Evolutionary conservation across 2,329 filamentous ascomycete species (phyloP), one percentile per base, ranked within the genome.

Genomic region (Neonectria faginata): DNA sequence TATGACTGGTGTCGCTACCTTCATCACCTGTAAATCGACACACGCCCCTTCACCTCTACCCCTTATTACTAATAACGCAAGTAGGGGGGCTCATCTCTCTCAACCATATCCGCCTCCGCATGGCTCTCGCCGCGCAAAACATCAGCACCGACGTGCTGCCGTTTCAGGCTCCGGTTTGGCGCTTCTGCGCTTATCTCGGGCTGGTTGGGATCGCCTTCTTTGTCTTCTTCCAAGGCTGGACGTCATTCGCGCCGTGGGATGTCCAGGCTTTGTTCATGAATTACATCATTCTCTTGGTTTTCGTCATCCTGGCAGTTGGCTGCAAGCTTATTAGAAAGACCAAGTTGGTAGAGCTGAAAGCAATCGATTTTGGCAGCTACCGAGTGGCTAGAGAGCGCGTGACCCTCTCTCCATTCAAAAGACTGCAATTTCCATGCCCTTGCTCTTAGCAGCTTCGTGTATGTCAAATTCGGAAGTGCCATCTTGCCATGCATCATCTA

Each of bases 381-480:
- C 11, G 20, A 3, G 44, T 47, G 20, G 20, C 20, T 12, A 14
- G 22, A 6, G 44, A 27, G 42, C 11, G 20, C 4, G 10, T 16
- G 25, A 22, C 25, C 44, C 25, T 14, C 20, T 3, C 11, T 11
- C n/a, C 22, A 20, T 4, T 57, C 53, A 72, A 14, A 73, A 73
- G 7, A 73, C 41, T 3, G 70, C 70, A 22, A 73, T 57, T 45
- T 73, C 70, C 9, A 71, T 0, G 0, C 60, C 53, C 14, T 53
- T 65, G 2, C 29, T 44, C 11, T 57, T 55, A 1, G 62, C 69
- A 9, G 45, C 70, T 7, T 20, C 45, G 0, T 73, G 67, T 31
- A 73, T 69, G 6, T 73, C 70, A 29, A 69, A 73, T 2, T 57
- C 66, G 1, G 71, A 72, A 0, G 69, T 67, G 2, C 69, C 70